Evolutionary conservation across 306 rosid genomes (phyloP).

Genomic region (Inga oerstediana): DNA sequence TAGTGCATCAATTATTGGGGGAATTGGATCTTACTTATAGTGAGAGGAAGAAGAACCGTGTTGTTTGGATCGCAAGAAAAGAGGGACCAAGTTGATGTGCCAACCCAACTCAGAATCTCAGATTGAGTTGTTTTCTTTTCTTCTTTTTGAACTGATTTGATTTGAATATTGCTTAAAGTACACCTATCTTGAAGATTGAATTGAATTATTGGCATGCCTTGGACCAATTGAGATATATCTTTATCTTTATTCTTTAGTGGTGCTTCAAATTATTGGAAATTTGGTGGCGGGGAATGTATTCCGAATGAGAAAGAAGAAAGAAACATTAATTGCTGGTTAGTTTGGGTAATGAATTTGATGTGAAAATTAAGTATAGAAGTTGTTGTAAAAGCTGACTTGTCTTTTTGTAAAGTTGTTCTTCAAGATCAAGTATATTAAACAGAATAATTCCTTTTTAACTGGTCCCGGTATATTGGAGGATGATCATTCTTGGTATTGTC

Average conservation of each 20-base stretch:
- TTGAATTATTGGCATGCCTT: constrained; percentile 3
- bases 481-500: neutral
- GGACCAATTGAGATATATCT: neutral
- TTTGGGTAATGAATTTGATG: neutral
- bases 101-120: constrained; percentile 34
- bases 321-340: neutral
- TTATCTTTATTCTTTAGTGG: neutral
- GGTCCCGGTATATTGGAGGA: neutral
- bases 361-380: neutral
- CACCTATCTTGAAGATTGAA: constrained; percentile 20
- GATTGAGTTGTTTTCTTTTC: constrained; percentile 19
- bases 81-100: constrained; percentile 22
- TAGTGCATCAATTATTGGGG: constrained; percentile 30
- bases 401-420: neutral
- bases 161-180: constrained; percentile 44
- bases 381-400: neutral
- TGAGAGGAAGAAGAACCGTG: neutral
- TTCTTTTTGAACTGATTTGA: neutral
- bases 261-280: constrained; percentile 12
- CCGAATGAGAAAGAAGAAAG: neutral
- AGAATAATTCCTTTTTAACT: neutral
- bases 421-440: neutral
- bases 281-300: neutral
- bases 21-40: constrained; percentile 30
- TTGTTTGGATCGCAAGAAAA: constrained; percentile 36